These are phyloP conservation scores for Teratosphaeria destructans DNA, from an alignment of 2,329 filamentous ascomycete genomes.

Conservation along the genomic window DNA sequence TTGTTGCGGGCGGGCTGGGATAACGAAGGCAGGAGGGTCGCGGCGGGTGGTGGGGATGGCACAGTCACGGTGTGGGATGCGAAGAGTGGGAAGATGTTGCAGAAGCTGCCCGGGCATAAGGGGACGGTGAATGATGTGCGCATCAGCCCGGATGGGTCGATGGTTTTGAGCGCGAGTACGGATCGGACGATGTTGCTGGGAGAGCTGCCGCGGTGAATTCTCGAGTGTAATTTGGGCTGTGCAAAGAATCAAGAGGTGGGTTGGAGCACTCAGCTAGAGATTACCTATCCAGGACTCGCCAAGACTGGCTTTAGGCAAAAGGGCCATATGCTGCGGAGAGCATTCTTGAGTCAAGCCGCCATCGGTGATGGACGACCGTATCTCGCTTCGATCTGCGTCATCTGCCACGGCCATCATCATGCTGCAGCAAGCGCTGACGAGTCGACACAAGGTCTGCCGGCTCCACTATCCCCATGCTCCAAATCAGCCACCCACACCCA, in stretches of 20 bases:
- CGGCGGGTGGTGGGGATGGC: constrained; percentile 79
- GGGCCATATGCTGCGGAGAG: too few relatives aligned
- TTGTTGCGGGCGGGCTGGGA: constrained; percentile 87
- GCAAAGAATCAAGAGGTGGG: background rate
- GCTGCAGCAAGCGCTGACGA: too few relatives aligned
- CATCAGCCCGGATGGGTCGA: constrained; percentile 78
- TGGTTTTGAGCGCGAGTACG: constrained; percentile 35
- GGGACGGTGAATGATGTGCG: constrained; percentile 91
- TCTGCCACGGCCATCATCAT: too few relatives aligned
- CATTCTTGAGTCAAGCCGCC: too few relatives aligned
- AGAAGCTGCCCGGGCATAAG: constrained; percentile 92
- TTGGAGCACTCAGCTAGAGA: background rate
- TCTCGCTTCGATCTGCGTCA: too few relatives aligned
- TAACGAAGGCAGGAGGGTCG: constrained; percentile 71
- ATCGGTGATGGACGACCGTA: too few relatives aligned
- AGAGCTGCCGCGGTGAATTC: constrained; percentile 16
- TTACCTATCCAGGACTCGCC: background rate
- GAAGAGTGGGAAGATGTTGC: constrained; percentile 77
- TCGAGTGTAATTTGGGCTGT: background rate
- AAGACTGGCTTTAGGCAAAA: too few relatives aligned
- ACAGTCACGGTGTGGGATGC: constrained; percentile 87
- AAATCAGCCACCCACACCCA: too few relatives aligned
- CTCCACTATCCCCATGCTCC: too few relatives aligned
- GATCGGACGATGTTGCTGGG: constrained; percentile 26
- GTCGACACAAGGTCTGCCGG: too few relatives aligned